Percentiles rank a stretch among this genome's conserved stretches.
Evolutionary conservation across 2,329 filamentous ascomycete genomes (phyloP).

Genomic region (Penicillium sp.): DNA sequence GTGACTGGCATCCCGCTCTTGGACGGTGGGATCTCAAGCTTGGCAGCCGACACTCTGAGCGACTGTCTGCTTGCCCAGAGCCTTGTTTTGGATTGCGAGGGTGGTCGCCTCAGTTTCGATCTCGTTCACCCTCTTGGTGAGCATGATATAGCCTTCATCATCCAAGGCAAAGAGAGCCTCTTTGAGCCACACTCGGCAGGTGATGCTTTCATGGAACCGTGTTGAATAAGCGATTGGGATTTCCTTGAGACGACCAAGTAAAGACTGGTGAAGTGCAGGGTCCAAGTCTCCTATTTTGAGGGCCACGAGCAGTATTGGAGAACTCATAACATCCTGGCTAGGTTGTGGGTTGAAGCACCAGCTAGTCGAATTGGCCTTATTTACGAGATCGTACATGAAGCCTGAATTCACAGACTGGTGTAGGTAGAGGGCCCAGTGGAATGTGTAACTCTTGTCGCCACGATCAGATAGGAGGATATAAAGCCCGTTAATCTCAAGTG

Average conservation of each 20-base stretch:
- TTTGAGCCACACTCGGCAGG: constrained; percentile 1
- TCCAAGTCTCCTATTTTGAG: not conserved
- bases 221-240: not conserved
- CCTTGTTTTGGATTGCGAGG: not conserved
- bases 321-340: not conserved
- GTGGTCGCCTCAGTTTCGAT: not conserved
- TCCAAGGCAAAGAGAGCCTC: not conserved
- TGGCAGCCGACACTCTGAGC: too few species aligned
- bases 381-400: not conserved
- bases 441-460: not conserved
- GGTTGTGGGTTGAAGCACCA: not conserved
- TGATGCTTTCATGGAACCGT: not conserved
- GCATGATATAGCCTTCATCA: constrained; percentile 1
- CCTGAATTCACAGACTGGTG: not conserved
- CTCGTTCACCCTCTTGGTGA: not conserved
- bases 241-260: not conserved
- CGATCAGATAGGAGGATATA: not conserved
- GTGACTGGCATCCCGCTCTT: not conserved
- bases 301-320: not conserved
- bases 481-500: not conserved
- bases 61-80: too few species aligned
- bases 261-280: not conserved
- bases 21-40: too few species aligned
- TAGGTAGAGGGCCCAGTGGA: not conserved
- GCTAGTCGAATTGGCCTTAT: not conserved